Conservation (phyloP, 306 rosid species). For the Coriaria nepalensis region DNA sequence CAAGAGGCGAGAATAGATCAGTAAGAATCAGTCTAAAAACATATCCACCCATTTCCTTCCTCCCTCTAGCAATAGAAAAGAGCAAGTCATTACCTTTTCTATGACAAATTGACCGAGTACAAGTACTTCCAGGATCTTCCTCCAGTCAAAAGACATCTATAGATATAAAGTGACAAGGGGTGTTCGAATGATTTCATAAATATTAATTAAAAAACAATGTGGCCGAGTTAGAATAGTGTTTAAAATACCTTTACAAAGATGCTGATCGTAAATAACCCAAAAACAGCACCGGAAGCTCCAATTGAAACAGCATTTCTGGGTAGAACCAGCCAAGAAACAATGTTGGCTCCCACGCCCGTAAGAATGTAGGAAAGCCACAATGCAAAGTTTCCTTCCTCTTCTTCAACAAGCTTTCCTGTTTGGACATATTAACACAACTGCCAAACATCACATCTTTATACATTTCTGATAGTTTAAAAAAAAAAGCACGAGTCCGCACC, state of each 20-base stretch:
- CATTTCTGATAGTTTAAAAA: conserved; percentile 1
- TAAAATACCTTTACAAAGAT: conserved; percentile 70
- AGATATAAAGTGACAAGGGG: too few relatives aligned
- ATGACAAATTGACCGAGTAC: conserved; percentile 88
- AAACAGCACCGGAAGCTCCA: conserved; percentile 99
- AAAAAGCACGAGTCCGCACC: conserved; percentile 43
- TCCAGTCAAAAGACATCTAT: conserved; percentile 98
- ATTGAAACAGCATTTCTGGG: conserved; percentile 83
- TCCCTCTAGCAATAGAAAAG: not conserved
- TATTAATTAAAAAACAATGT: too few relatives aligned
- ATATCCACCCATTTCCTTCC: not conserved
- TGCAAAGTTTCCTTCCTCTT: conserved; percentile 92
- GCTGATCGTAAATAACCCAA: conserved; percentile 79
- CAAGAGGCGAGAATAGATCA: conserved; percentile 12
- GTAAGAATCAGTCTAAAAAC: not conserved
- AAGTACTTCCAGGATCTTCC: conserved; percentile 97
- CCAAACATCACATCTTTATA: conserved; percentile 4
- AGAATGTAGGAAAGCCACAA: conserved; percentile 87
- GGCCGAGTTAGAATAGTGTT: not conserved
- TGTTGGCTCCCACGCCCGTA: conserved; percentile 87
- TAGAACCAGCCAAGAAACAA: conserved; percentile 84
- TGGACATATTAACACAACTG: conserved; percentile 2
- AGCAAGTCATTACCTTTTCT: conserved; percentile 51
- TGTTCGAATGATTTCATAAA: too few relatives aligned
- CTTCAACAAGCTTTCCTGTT: conserved; percentile 92